Base-by-base conservation (phyloP, 2,329 filamentous ascomycete species). In the Ceratocystis diversiconidia region DNA sequence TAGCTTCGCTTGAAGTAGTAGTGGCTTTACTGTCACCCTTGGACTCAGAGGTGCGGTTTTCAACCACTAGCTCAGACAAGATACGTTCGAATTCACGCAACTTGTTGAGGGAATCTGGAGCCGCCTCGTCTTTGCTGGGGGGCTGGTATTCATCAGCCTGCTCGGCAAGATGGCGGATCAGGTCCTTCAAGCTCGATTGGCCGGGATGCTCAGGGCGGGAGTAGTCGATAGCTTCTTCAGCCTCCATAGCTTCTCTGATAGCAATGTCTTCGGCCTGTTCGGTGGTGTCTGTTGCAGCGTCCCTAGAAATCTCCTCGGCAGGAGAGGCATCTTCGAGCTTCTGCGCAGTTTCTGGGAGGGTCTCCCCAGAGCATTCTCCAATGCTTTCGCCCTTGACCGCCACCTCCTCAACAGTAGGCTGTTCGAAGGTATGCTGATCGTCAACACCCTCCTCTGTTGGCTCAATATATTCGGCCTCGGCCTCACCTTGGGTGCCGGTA, bases 111-210 rank as follows among this genome's bases (percentile, higher is more conserved):
- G 68, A 71, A 63, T 70, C 74, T 50, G 61, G 50, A 5, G 15
- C 72, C 70, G 15, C 68, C 36, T 63, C 43, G 25, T 44, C 61
- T 28, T 41, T 44, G 41, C 28, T 44, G 5, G 69, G 67, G 17
- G 70, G 70, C 7, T 73, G 71, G 30, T 70, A 70, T 22, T 70
- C 68, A 43, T 71, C 77, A 12, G 81, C 75, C 57, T 75, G 75
- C 30, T 76, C 74, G 1, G 81, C 79, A 65, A 82, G 77, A 67
- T 75, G 77, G 61, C 82, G 72, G 65, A 85, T 82, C 28, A 84
- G 75, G 62, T 82, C 78, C 66, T 78, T 77, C 61, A 81, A 72
- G 67, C 59, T 69, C 65, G 46, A 68, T 61, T 62, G 67, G 66
- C 63, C 63, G 5, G 66, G 66, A 60, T 44, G 66, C 12, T 70